Conservation (phyloP, 2,329 filamentous ascomycete genomes). For the Ophiocordyceps camponoti-floridani region DNA sequence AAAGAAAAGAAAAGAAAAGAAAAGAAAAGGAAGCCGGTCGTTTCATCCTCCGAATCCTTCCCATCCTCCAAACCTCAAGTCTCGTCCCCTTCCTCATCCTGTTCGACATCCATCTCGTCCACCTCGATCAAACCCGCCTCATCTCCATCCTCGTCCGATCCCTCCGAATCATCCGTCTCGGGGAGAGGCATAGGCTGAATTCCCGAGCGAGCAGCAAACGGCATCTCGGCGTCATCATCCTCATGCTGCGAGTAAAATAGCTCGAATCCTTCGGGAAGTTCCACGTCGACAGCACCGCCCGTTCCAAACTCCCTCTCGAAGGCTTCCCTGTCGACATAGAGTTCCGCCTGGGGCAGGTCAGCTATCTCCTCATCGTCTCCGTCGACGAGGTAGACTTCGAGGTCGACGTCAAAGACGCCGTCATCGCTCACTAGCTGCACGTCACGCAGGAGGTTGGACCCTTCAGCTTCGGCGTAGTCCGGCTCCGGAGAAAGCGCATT, state of each 20-base stretch:
- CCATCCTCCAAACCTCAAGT: background rate
- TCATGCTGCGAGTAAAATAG: conserved; percentile 3
- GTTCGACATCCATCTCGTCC: background rate
- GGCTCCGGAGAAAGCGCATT: conserved; percentile 7
- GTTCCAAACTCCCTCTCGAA: conserved; percentile 9
- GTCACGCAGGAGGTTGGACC: conserved; percentile 11
- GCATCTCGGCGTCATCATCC: background rate
- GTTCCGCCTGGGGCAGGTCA: conserved; percentile 11
- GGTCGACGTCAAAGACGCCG: conserved; percentile 6
- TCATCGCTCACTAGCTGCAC: conserved; percentile 8
- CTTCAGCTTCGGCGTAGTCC: conserved; percentile 5
- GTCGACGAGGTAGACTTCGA: conserved; percentile 12
- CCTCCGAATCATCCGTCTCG: background rate
- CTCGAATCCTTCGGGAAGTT: conserved; percentile 7
- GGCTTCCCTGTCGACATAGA: conserved; percentile 10
- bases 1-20: too few relatives aligned
- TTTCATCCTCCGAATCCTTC: background rate
- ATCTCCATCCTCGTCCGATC: background rate
- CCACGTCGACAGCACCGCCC: conserved; percentile 9
- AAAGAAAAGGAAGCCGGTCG: too few relatives aligned
- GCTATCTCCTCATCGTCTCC: conserved; percentile 7
- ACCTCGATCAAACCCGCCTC: too few relatives aligned
- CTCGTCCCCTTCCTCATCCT: background rate
- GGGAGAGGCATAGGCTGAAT: background rate
- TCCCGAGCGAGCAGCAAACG: background rate